These are phyloP conservation scores for Rubia occidens DNA, from an alignment of 305 asterid species.

Conservation along the genomic window DNA sequence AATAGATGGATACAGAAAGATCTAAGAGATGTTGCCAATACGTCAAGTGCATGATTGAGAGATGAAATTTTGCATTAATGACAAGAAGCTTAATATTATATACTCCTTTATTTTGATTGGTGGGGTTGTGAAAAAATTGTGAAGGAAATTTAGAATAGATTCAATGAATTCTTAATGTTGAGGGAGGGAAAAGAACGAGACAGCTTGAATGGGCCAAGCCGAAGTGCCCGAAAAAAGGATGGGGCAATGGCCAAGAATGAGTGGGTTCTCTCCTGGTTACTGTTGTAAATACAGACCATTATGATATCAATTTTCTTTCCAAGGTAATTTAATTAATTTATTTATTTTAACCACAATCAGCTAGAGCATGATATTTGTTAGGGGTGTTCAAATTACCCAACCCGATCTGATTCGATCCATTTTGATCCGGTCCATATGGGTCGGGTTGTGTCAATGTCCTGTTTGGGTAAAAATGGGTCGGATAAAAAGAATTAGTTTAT, in stretches of 20 bases:
- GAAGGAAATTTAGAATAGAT: conserved; percentile 24
- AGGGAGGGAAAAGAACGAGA: conserved; percentile 19
- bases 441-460: too few relatives aligned
- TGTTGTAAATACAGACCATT: conserved; percentile 11
- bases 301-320: not conserved
- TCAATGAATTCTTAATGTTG: conserved; percentile 34
- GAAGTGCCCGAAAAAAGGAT: conserved; percentile 32
- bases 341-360: not conserved
- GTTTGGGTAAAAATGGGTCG: too few relatives aligned
- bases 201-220: conserved; percentile 54
- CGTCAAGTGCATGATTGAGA: conserved; percentile 47
- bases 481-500: too few relatives aligned
- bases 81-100: conserved; percentile 3
- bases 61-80: conserved; percentile 16
- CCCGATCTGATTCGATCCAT: too few relatives aligned
- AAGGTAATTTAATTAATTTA: not conserved
- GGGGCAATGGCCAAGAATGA: conserved; percentile 17
- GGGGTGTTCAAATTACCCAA: too few relatives aligned
- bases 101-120: conserved; percentile 1
- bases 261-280: conserved; percentile 35
- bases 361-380: not conserved
- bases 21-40: conserved; percentile 65
- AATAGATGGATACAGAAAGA: conserved; percentile 33
- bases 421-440: too few relatives aligned
- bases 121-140: conserved; percentile 1